Evolutionary conservation across 2,329 filamentous ascomycete genomes (phyloP), one percentile per base, ranked within the genome.

Genomic region (Botryotinia globosa): DNA sequence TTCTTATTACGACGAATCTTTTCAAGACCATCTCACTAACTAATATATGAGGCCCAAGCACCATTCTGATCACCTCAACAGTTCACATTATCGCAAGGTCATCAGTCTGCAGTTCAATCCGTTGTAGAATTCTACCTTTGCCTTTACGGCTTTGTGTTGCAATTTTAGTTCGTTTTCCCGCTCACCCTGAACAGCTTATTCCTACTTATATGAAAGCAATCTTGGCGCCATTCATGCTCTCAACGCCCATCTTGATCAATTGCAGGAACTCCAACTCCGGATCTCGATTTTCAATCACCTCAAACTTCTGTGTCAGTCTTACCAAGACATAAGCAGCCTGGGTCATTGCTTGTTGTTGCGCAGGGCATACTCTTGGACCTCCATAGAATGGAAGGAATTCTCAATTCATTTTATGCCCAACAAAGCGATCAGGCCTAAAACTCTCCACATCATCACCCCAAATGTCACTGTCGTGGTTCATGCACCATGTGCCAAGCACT

Each of bases 391-490:
- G 91, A 58, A 92, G 90, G 73, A 93, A 93, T 0, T 92, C 93
- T 82, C 94, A 92, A 61, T 87, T 81, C 0, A 88, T 74, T 0
- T 90, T 93, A 1, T 87, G 76, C n/a, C 85, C 84, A 48, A 80
- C 80, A 92, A 92, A 96, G n/a, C 93, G 85, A 82, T 93, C 92
- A 0, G 93, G 93, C 6, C 86, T 84, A 82, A 94, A 96, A 1
- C 88, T 85, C 16, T 92, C 88, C 0, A 89, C 90, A 74, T 93
- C 90, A 0, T 85, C 79, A 1, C 91, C 92, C 91, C 91, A 94
- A 77, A 94, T 91, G 69, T 87, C 86, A 9, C 75, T 78, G 25
- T 78, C 74, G 9, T 78, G 74, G 42, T 79, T 77, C 58, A 81
- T 74, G 5, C 69, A 71, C 70, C 77, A 78, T 20, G 76, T 67